A percentile compares a stretch with the other conserved stretches of the same genome.
These are phyloP conservation scores for Sicyos baderoa DNA, from an alignment of 306 rosid genomes.

Conservation along the genomic window DNA sequence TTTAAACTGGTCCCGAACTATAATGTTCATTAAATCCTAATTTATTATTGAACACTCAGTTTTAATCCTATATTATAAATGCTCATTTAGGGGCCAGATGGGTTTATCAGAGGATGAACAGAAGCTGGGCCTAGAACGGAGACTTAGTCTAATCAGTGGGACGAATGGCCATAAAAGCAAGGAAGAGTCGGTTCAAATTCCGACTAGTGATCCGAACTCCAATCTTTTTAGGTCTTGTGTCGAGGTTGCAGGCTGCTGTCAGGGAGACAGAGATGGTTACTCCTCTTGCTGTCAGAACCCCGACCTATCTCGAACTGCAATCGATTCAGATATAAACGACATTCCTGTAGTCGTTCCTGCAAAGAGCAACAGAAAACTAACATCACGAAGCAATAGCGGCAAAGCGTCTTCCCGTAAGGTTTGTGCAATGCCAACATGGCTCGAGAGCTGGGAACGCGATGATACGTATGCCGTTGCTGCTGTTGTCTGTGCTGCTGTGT, in stretches of 20 bases:
- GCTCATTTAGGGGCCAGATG: slow-evolving; percentile 74
- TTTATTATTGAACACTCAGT: not conserved
- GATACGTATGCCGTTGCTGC: slow-evolving; percentile 80
- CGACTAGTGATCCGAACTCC: slow-evolving; percentile 18
- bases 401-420: slow-evolving; percentile 49
- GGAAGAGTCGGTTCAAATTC: slow-evolving; percentile 24
- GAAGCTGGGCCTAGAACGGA: slow-evolving; percentile 41
- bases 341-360: slow-evolving; percentile 28
- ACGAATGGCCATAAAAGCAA: slow-evolving; percentile 24
- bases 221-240: slow-evolving; percentile 19
- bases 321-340: slow-evolving; percentile 32
- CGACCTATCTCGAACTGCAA: slow-evolving; percentile 23
- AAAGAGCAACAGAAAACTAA: slow-evolving; percentile 29
- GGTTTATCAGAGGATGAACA: slow-evolving; percentile 78
- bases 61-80: not conserved
- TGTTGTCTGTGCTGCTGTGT: slow-evolving; percentile 70
- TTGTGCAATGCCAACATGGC: slow-evolving; percentile 61
- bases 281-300: slow-evolving; percentile 49
- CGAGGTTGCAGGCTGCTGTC: slow-evolving; percentile 49
- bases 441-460: slow-evolving; percentile 83
- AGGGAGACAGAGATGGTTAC: slow-evolving; percentile 29
- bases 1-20: not conserved
- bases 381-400: slow-evolving; percentile 37
- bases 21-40: not conserved
- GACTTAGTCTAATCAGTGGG: slow-evolving; percentile 41